Base-by-base conservation (phyloP, 2,329 filamentous ascomycete genomes). In the Raffaelea ambrosiae region DNA sequence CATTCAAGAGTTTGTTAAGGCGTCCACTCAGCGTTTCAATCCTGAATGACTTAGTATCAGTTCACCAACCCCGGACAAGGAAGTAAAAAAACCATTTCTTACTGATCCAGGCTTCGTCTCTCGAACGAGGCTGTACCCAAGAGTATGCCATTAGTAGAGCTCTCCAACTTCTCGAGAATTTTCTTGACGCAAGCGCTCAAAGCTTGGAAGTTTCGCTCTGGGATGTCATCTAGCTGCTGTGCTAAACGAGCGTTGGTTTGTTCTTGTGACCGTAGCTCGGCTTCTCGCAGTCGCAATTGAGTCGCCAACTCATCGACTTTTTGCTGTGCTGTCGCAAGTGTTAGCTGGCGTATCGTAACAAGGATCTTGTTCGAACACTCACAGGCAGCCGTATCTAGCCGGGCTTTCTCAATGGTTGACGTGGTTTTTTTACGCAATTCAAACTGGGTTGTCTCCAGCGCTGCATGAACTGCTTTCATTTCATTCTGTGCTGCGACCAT, bases 391-490 rank as follows among this genome's bases (percentile, higher is more conserved):
- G 40, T 45, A 11, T 46, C 48, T 9, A 19, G 35, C 13, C 41
- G 50, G 33, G n/a, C 48, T 33, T 57, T 49, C 4, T 51, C 45
- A 8, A 5, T n/a, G 9, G 44, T 23, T 11, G 48, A 36, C 5
- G 46, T 46, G 8, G 60, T 53, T 3, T 49, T 49, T 40, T 58
- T 51, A 3, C 62, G 53, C n/a, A 66, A 50, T 9, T 62, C 59
- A 35, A 49, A 50, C 21, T 58, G 61, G 31, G 66, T 55, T 8
- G 60, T 57, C 35, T 68, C 58, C 20, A 69, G 33, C 16, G 38
- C 63, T 10, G 59, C 53, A 18, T 58, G 60, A 5, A 73, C 48
- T 22, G 69, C 55, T 1, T 59, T 51, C 11, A 66, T 61, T 0
- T 63, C 55, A 3, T 65, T 40, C 2, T 43, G 47, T 14, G 46